These are phyloP conservation scores for Neopestalotiopsis clavispora DNA, from an alignment of 2,329 filamentous ascomycete species.

Conservation along the genomic window DNA sequence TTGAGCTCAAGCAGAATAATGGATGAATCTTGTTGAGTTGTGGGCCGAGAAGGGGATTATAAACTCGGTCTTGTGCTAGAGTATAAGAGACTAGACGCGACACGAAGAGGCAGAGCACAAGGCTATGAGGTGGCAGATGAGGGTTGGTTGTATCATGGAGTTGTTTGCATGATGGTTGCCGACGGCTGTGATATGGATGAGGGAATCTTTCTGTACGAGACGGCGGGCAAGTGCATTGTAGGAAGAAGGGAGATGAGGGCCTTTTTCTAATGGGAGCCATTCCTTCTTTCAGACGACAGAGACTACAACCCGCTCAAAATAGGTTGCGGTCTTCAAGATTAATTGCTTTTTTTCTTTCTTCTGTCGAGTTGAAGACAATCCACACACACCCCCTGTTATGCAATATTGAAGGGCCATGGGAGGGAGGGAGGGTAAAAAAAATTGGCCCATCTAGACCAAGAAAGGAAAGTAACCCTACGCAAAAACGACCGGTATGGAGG, in stretches of 20 bases:
- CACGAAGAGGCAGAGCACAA: not conserved
- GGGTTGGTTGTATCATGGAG: slow-evolving; percentile 25
- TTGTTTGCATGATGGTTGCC: slow-evolving; percentile 36
- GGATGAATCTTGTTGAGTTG: not conserved
- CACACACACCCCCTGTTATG: slow-evolving; percentile 4
- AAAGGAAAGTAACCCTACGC: not conserved
- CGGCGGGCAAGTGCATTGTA: slow-evolving; percentile 38
- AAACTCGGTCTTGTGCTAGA: not conserved
- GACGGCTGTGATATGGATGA: slow-evolving; percentile 35
- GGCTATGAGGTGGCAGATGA: slow-evolving; percentile 32
- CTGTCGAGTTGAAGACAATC: slow-evolving; percentile 1
- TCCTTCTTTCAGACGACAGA: not conserved
- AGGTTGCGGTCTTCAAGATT: not conserved
- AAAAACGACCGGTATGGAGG: not conserved
- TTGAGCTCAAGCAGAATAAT: not conserved
- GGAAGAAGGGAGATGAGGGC: slow-evolving; percentile 27
- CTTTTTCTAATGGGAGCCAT: slow-evolving; percentile 15
- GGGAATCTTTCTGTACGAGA: slow-evolving; percentile 32
- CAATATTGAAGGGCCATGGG: slow-evolving; percentile 1
- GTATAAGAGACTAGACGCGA: not conserved
- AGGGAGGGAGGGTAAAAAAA: not conserved
- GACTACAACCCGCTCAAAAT: not conserved
- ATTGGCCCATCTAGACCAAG: not conserved
- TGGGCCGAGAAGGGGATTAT: not conserved
- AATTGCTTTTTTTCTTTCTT: slow-evolving; percentile 13